Base-by-base conservation (phyloP, 257 asterid genomes). In the Coffea eugenioides region DNA sequence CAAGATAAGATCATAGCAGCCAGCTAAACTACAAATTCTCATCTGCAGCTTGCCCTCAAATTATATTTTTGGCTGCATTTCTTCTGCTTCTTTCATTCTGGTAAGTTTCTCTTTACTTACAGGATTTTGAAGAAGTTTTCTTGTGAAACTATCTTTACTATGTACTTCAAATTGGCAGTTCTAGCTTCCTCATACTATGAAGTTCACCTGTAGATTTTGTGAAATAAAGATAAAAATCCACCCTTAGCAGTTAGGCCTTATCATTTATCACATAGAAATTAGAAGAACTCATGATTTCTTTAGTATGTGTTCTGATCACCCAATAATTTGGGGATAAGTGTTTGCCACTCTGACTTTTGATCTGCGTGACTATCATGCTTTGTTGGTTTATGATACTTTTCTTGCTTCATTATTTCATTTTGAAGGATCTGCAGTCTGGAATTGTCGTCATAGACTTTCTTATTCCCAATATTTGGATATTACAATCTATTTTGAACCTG, bases 51-150 rank as follows among this genome's bases (percentile, higher is more conserved):
- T 83, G 85, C 85, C 97, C 99, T 69, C 89, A 87, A 85, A 92
- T 95, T 82, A 87, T 93, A 72, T 88, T 89, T 80, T 79, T 95
- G 84, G 92, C 95, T 51, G 97, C 97, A 82, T 95, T 92, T 91
- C 94, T 93, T 83, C 90, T 93, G 64, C 98, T 91, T 80, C 91
- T 93, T 77, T 93, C 98, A 78, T 93, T 87, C 90, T 93, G 98
- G 98, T 94, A 84, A 85, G 95, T 83, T 83, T 27, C 69, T 71
- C 48, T 23, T 10, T 61, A 74, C 80, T 71, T 77, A 69, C 39
- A 18, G 54, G 12, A 61, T 21, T 72, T 71, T 46, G 78, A 36
- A 34, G 43, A 21, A 51, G 11, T 77, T 82, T 36, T 31, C 34
- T 13, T 59, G 21, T 27, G 25, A 45, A 48, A 0, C 2, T 20